Evolutionary conservation across 371 early-diverging fungal genomes (phyloP), one percentile per base, ranked within the genome.

Genomic region (Mucor lusitanicus): DNA sequence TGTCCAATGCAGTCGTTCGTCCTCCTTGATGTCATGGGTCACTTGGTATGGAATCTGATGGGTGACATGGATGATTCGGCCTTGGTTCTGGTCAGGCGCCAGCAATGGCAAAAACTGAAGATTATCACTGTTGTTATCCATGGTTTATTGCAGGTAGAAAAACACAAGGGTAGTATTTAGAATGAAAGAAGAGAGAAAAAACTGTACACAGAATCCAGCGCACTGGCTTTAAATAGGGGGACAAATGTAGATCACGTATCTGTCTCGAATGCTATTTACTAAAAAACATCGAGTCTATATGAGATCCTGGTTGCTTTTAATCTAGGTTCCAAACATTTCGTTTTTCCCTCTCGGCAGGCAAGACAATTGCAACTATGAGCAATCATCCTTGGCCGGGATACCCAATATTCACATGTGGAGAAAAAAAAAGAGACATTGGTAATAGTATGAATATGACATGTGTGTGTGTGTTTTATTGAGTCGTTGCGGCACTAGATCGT

Each of bases 381-480:
- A 71, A 74, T 46, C 62, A 68, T 71, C 74, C 65, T 74, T 74
- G 74, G 74, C 74, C 74, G 68, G 74, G 71, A 74, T 70, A 73
- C 73, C 73, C 40, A 15, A 25, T 64, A 44, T 48, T 60, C n/a
- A 23, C 11, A 37, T 12, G 35, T 33, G 30, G 23, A 59, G 63
- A 37, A 28, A 42, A 44, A 39, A 59, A 64, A 46, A 27, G 28
- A 40, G 13, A 11, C 23, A 33, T 4, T 4, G 21, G 12, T 53
- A 23, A 25, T 54, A 25, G 19, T 12, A 50, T 50, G 3, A 62
- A 50, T n/a, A 35, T 21, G 17, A 63, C 23, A 19, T 42, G 59
- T 54, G 35, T 28, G 39, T 27, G 11, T 13, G 37, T 40, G 40
- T 56, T 60, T 55, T 37, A 48, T 65, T 53, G 27, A 54, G 30